Base-by-base conservation (phyloP, 495 filamentous ascomycete genomes). In the Barbatosphaeria neglecta region DNA sequence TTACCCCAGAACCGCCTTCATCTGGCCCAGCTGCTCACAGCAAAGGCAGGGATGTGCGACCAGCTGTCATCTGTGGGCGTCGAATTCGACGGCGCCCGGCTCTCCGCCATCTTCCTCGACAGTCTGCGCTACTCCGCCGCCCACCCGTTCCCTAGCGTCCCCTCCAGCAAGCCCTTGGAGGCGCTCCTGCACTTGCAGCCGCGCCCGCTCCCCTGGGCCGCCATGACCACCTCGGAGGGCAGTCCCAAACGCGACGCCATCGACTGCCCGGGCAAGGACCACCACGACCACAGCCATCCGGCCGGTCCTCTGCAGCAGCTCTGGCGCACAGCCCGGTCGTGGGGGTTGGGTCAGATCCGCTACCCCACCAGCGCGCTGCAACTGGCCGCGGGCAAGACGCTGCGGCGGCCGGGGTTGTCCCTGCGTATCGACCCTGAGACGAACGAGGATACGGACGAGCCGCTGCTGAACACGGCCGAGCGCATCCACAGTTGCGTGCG, bases 21-120 rank as follows among this genome's bases (percentile, higher is more conserved):
- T 7, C 28, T 7, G 7, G 28, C 7, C 15, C 7, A 15, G 7
- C 15, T 33, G 7, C 28, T 33, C 7, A 33, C 28, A 33, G 28
- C 15, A 11, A n/a, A n/a, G 18, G 16, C 39, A 61, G 59, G 60
- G 61, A 64, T 64, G 61, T 58, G 55, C 33, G 61, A 64, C 52
- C 61, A 64, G 33, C 57, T 64, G 10, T 57, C 61, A 0, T 49
- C 55, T 6, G 20, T 64, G 22, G 59, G 59, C 39, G 39, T 64
- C n/a, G 61, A 64, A 3, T 64, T 64, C 50, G 60, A 62, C 47
- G 37, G 51, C 17, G 6, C 49, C 3, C 44, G 57, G 24, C 50
- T 64, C 52, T 46, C 49, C 6, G 15, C 31, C 44, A 48, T 50
- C 35, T 64, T 64, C 47, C 28, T 33, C 42, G 45, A 51, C 10